A percentile compares a stretch with the other conserved stretches of the same genome.
Conservation (phyloP, 305 asterid species). For the Fraxinus latifolia region DNA sequence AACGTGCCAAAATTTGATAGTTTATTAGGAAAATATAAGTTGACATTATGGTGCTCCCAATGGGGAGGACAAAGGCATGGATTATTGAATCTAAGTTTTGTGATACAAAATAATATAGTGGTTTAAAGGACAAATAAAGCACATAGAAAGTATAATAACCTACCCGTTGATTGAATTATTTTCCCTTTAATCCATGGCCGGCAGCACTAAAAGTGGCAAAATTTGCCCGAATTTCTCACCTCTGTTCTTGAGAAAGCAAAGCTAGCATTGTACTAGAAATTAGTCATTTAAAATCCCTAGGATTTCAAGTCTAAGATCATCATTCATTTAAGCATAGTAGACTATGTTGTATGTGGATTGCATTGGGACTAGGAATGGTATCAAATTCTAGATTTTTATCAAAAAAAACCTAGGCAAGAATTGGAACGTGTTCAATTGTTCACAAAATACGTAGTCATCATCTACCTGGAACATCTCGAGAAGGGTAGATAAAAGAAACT, state of each 20-base stretch:
- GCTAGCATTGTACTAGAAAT: background rate
- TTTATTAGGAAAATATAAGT: background rate
- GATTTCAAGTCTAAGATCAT: background rate
- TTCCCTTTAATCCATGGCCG: conserved; percentile 13
- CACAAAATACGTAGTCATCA: background rate
- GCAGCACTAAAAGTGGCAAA: background rate
- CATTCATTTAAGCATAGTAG: background rate
- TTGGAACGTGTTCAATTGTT: background rate
- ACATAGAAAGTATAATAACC: background rate
- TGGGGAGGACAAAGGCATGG: background rate
- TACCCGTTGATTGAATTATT: background rate
- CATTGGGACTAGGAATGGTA: background rate
- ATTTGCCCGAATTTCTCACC: background rate
- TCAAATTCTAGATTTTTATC: background rate
- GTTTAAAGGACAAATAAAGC: conserved; percentile 1
- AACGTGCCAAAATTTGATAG: background rate
- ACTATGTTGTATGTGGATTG: background rate
- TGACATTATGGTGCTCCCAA: conserved; percentile 14
- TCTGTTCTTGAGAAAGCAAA: background rate
- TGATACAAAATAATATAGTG: background rate
- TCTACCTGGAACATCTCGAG: background rate
- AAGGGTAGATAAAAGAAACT: background rate
- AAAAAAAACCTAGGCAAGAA: background rate
- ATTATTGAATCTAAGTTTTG: background rate
- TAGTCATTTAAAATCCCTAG: background rate